These are phyloP conservation scores for Corynascus novoguineensis DNA, from an alignment of 495 filamentous ascomycete genomes.

Conservation along the genomic window DNA sequence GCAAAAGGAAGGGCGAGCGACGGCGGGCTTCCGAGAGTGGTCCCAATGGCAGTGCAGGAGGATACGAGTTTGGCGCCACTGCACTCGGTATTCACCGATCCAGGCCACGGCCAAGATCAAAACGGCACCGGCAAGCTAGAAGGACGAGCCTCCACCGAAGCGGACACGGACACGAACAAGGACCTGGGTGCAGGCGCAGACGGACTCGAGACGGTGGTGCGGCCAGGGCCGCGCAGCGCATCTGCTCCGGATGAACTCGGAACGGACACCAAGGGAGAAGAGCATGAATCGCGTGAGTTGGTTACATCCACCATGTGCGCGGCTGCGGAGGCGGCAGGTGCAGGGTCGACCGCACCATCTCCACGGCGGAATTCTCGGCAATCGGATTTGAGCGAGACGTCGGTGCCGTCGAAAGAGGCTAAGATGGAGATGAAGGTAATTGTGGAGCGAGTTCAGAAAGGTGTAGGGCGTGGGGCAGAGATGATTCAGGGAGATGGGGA, in stretches of 20 bases:
- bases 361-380: slow-evolving; percentile 14
- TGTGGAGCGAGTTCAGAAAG: background rate
- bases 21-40: background rate
- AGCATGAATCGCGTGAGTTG: background rate
- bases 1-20: background rate
- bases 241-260: background rate
- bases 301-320: background rate
- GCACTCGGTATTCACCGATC: background rate
- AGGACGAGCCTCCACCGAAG: background rate
- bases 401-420: slow-evolving; percentile 12
- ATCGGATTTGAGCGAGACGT: slow-evolving; percentile 17
- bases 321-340: background rate
- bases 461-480: background rate
- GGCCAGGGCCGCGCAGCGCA: background rate
- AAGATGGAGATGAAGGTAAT: background rate
- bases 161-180: background rate
- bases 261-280: background rate
- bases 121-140: too few relatives aligned
- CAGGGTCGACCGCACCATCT: slow-evolving; percentile 8
- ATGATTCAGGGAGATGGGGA: slow-evolving; percentile 8
- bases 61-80: background rate
- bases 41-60: background rate
- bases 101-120: background rate
- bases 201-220: background rate
- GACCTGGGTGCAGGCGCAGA: background rate